Evolutionary conservation across 2,329 filamentous ascomycete species (phyloP), one percentile per base, ranked within the genome.

Genomic region (Sporothrix humicola): DNA sequence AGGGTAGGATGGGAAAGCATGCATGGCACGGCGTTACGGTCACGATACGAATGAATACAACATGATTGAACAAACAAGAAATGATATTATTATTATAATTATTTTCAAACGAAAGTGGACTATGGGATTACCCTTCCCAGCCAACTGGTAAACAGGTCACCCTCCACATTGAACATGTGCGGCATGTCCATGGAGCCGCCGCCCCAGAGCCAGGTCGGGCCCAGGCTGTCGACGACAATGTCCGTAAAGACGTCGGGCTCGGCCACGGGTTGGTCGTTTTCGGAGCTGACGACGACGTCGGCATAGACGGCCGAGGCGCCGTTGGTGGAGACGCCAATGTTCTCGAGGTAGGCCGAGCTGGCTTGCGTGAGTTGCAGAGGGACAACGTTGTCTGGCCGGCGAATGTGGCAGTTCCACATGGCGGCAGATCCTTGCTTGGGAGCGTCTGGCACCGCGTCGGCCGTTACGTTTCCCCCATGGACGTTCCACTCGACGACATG

Each of bases 401-500:
- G 90, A 80, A 92, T 86, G 81, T 95, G 92, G 12, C 89, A 87
- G 79, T 95, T 76, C 76, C 76, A 77, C 31, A 77, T 66, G 17
- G 72, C 76, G 1, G 71, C 71, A 1, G 69, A n/a, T 6, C 56
- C 85, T 75, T 81, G 78, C 75, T 81, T 52, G 15, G 50, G 15
- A 17, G 3, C 15, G 46, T 48, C 46, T 37, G 46, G 3, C 15
- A 48, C 15, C 7, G 46, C 8, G 12, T 48, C 46, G 12, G 12
- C 10, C 78, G 92, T 85, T 15, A 84, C 23, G 65, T 84, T 48
- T 3, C 23, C 15, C 68, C 84, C 85, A 6, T 42, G 46, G 17
- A 93, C 82, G 79, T 93, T 93, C 91, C 91, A 94, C 79, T 94
- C 86, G 78, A 94, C 88, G 9, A 94, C 83, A 12, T 90, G 85